Evolutionary conservation across 2,329 filamentous ascomycete genomes (phyloP), one percentile per base, ranked within the genome.

Genomic region (Pseudogymnoascus sp.): DNA sequence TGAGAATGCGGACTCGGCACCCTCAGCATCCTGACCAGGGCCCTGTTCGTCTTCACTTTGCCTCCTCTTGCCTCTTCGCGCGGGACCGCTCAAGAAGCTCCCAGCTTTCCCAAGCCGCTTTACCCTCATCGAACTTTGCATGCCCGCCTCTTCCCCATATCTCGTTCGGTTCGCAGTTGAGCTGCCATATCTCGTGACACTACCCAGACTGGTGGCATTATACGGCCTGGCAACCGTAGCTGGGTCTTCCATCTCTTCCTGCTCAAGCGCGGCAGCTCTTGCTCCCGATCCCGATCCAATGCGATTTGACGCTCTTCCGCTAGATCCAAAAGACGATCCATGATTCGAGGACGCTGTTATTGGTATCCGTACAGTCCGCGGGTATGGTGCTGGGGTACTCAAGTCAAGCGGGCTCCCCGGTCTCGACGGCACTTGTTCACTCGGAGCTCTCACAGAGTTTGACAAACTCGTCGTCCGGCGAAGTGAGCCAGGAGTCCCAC

Each of bases 41-140:
- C 74, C 77, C 43, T 76, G 70, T 58, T 78, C 77, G 52, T 80
- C 78, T 55, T 78, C 77, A 61, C 76, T 77, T 61, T 82, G 82
- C 63, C 85, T 78, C 66, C 86, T 81, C 65, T 89, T 82, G 26
- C 90, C 91, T 67, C 91, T 81, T 62, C 91, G 83, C 19, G 91
- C 89, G 29, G 91, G 91, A 0, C 89, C 90, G 68, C 89, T 91
- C 21, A 94, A 78, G 67, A 93, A 92, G 64, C 85, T 88, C 1
- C 90, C 91, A 2, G 88, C 84, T 73, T 90, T 90, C 14, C 87
- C 88, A 12, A 91, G 83, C 65, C 90, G 81, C 75, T 92, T 93
- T 63, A 92, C 79, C 4, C 91, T 83, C 80, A 92, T 84, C 0
- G 90, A 91, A 68, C 87, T 87, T 64, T 90, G 89, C 1, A 85